These are phyloP conservation scores for Penicillium sp. DNA, from an alignment of 2,329 filamentous ascomycete genomes.

Conservation along the genomic window DNA sequence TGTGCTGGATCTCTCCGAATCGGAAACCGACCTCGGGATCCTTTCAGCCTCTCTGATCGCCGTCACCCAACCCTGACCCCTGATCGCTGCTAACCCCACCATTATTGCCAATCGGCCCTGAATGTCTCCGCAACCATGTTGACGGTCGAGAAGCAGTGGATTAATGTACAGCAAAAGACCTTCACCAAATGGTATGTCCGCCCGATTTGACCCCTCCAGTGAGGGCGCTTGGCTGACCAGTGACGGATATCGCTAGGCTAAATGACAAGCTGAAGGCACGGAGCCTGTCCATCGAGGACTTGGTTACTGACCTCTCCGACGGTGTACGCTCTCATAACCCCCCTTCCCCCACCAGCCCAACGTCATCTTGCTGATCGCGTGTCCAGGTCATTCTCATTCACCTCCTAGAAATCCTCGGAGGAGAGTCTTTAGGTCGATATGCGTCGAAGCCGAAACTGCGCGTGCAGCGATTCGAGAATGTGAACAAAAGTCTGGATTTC, in stretches of 20 bases:
- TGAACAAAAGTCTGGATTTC: slow-evolving; percentile 91
- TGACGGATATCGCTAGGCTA: slow-evolving; percentile 61
- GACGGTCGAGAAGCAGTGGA: slow-evolving; percentile 63
- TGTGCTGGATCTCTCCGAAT: slow-evolving; percentile 12
- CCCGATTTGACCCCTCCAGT: neutral
- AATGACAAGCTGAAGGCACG: slow-evolving; percentile 90
- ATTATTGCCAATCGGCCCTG: slow-evolving; percentile 28
- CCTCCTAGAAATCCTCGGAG: slow-evolving; percentile 91
- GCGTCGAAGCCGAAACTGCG: slow-evolving; percentile 93
- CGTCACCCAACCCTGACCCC: slow-evolving; percentile 4
- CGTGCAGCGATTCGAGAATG: slow-evolving; percentile 97
- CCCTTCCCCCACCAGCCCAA: neutral
- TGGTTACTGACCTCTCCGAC: slow-evolving; percentile 88
- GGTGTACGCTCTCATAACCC: slow-evolving; percentile 65
- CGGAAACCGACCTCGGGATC: slow-evolving; percentile 6
- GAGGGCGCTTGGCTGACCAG: neutral
- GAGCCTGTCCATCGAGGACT: slow-evolving; percentile 77
- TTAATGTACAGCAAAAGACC: slow-evolving; percentile 92
- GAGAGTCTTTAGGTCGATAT: slow-evolving; percentile 94
- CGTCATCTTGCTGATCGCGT: slow-evolving; percentile 6
- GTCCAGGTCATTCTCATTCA: slow-evolving; percentile 87
- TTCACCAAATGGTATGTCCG: slow-evolving; percentile 86
- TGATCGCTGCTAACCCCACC: slow-evolving; percentile 7
- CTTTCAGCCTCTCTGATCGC: slow-evolving; percentile 5
- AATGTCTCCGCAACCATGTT: slow-evolving; percentile 45